Evolutionary conservation across 2,329 filamentous ascomycete genomes (phyloP), one percentile per base, ranked within the genome.

Genomic region (Trichoderma koningii): DNA sequence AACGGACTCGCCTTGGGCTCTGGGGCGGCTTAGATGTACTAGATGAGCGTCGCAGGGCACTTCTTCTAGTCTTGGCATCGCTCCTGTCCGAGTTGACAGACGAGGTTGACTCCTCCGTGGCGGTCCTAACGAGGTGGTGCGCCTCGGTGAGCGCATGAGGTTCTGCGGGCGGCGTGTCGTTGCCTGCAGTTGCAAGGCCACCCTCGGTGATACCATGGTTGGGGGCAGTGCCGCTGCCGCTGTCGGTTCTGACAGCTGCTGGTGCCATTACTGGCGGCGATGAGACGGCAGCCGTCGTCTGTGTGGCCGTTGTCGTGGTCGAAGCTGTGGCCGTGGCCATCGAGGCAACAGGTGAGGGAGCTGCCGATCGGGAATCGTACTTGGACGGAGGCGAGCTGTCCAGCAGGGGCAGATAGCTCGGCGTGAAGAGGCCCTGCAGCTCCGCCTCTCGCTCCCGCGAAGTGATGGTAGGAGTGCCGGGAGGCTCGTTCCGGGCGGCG

Each of bases 381-480:
- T 38, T 14, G 12, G 12, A 14, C 50, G 63, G 68, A 55, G 71
- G 70, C 65, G 72, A 71, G 67, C 79, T 79, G 69, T 87, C 86
- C 63, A 89, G 81, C 63, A 89, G 77, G 51, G 86, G 86, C 63
- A 89, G 80, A 71, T 85, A 89, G 67, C 77, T 83, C 30, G 86
- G 87, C 42, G 83, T 88, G 71, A 89, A 89, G 66, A 89, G 76
- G 67, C 86, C 86, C 68, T 82, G 82, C 68, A 89, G 83, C 55
- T 67, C 85, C 71, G 78, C 77, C 69, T 88, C 85, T 66, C 84
- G 82, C 66, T 84, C 82, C 75, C 83, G 83, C 57, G 81, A 80
- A 70, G 78, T 81, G 17, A 55, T 57, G 30, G n/a, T 52, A n/a
- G 26, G 26, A n/a, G 3, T 17, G 34, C 34, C 34, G 56, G 77